Base-by-base conservation (phyloP, 805 yeast genomes). In the Monosporozyma solicola region DNA sequence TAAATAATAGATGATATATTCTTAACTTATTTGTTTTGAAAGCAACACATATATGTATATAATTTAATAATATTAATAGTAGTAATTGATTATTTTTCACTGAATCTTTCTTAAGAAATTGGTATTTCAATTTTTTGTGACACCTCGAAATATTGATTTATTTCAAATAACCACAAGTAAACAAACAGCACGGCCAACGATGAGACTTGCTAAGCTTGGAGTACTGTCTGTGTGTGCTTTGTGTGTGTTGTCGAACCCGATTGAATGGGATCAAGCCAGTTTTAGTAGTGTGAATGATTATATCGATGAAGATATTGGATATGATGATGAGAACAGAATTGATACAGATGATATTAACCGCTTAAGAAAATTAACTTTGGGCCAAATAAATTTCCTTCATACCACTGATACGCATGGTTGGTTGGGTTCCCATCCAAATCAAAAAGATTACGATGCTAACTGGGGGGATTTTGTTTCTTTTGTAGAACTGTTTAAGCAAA, bases 371-470 rank as follows among this genome's bases (percentile, higher is more conserved):
- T 61, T 90, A 32, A 62, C 68, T 10, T 76, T 90, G 78, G 90
- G 91, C 0, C 80, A 83, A 53, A 53, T 94, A 48, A 92, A 94
- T 70, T 87, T 94, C 60, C 62, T 92, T 27, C 98, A 92, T 63
- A 91, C 98, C 1, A 94, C 99, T 0, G 99, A 94, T 62, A 92
- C 97, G 2, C 99, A 94, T 67, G 97, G 94, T 0, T 94, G 99
- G 99, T 80, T 85, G 57, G 83, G 92, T 5, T 97, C 97, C 0
- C 99, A 92, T 71, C 61, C 80, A 41, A 82, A 83, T 58, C 97
- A 91, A 66, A 74, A 78, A 31, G 81, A 80, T 54, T 92, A 83
- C 66, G 78, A 84, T 41, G 94, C 87, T 4, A 87, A 91, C 65
- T 92, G 96, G 96, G 97, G 97, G 9, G 96, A 92, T 62, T 87